Evolutionary conservation across 2,329 filamentous ascomycete species (phyloP), one percentile per base, ranked within the genome.

Genomic region (Fusarium bactridioides): DNA sequence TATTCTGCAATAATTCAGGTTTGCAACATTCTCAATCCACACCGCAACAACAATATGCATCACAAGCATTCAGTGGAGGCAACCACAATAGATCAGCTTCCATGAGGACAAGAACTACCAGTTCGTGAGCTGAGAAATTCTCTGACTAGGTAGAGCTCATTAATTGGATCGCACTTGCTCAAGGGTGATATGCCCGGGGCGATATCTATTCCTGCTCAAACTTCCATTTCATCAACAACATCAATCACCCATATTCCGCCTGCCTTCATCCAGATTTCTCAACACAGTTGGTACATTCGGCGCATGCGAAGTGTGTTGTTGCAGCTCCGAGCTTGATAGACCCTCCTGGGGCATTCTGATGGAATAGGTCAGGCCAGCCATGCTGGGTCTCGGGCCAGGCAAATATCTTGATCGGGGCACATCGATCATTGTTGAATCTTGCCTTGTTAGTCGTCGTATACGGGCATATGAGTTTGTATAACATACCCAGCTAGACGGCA

Each of bases 281-380:
- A n/a, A 67, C 55, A 16, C 76, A 78, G 21, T 75, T 78, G 12
- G 72, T 75, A 37, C 76, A 78, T 47, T 64, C 45, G 12, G 76
- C 61, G 47, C 76, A 78, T 4, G 74, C 78, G 48, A 78, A 78
- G 38, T 78, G 72, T n/a, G 76, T 78, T n/a, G 69, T 72, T 37
- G 59, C 59, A 40, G 50, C 41, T 10, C 66, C 76, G 41, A 76
- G 72, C 23, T 61, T 61, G 23, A 63, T 69, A 15, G 69, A 41
- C 12, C 56, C 56, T 16, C 59, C 61, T 15, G 73, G 73, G 2
- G 48, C 29, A 12, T 59, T 44, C 33, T 69, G 67, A 18, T 73
- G 70, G n/a, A 77, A 67, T 11, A 75, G 70, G 10, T 75, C 71
- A 19, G 61, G 38, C 63, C 72, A 77, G 38, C 76, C 76, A 4